These are phyloP conservation scores for Fusarium acutatum DNA, from an alignment of 2,329 filamentous ascomycete species.

Conservation along the genomic window DNA sequence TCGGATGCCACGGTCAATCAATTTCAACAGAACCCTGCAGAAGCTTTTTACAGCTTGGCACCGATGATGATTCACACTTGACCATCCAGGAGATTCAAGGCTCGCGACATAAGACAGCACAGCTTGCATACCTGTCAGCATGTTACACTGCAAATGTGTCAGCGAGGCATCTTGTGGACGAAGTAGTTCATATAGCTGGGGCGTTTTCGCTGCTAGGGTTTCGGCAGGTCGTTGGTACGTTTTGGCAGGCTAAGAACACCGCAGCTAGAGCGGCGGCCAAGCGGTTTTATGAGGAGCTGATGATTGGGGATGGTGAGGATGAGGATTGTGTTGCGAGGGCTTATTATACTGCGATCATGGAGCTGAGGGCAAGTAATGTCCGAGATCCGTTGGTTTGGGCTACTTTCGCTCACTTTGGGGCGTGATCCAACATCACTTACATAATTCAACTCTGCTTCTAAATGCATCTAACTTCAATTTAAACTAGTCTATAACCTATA, in stretches of 20 bases:
- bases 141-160: fast-evolving
- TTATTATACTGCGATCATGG: background rate
- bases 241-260: background rate
- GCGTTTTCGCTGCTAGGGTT: fast-evolving
- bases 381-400: background rate
- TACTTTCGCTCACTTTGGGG: background rate
- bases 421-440: fast-evolving
- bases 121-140: background rate
- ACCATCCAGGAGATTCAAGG: background rate
- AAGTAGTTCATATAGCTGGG: fast-evolving
- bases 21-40: fast-evolving
- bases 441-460: background rate
- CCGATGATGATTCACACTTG: background rate
- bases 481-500: background rate
- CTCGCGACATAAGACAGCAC: fast-evolving
- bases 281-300: background rate
- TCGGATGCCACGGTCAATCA: background rate
- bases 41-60: fast-evolving
- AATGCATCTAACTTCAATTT: fast-evolving
- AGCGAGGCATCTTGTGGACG: fast-evolving
- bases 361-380: fast-evolving
- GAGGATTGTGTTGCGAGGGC: background rate
- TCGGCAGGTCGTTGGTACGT: background rate
- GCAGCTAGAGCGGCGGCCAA: fast-evolving
- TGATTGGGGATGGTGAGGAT: fast-evolving